Percentiles rank a stretch among this genome's conserved stretches.
phyloP scores from a whole-genome alignment of 2,329 filamentous ascomycete species.

The Chrysoporthe cubensis region DNA sequence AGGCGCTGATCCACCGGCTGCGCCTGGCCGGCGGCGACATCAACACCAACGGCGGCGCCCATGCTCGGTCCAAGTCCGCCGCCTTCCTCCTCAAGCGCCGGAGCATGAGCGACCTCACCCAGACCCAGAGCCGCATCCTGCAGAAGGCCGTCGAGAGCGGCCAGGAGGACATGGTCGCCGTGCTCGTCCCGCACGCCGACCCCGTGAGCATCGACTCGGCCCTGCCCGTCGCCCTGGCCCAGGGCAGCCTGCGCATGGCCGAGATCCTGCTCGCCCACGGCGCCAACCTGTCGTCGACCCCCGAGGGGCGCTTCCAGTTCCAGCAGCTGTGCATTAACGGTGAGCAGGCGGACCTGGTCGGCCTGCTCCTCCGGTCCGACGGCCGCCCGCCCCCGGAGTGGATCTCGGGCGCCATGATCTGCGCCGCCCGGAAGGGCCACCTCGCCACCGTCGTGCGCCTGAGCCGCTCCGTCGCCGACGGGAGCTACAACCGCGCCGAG shows the following conservation, averaged over 20 bases:
- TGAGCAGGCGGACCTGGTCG: conserved; percentile 50
- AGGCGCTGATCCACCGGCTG: conserved; percentile 57
- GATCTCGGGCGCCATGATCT: conserved; percentile 55
- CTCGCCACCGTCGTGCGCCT: conserved; percentile 54
- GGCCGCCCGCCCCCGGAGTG: conserved; percentile 48
- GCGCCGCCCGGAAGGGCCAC: conserved; percentile 54
- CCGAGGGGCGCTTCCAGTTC: conserved; percentile 58
- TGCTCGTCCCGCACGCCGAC: conserved; percentile 59
- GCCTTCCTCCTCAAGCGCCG: conserved; percentile 52
- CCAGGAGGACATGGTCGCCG: conserved; percentile 56
- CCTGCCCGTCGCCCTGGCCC: conserved; percentile 53
- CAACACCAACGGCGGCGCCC: conserved; percentile 41
- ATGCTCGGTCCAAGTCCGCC: conserved; percentile 42
- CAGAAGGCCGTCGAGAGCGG: conserved; percentile 55
- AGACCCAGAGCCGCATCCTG: conserved; percentile 55
- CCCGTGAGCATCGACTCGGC: conserved; percentile 53
- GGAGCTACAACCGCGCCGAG: conserved; percentile 54
- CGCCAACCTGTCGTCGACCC: conserved; percentile 50
- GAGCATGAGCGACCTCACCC: conserved; percentile 55
- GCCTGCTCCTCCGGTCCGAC: conserved; percentile 53
- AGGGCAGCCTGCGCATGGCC: conserved; percentile 47
- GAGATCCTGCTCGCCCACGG: conserved; percentile 56
- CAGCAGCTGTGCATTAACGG: conserved; percentile 53
- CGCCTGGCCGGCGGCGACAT: conserved; percentile 54
- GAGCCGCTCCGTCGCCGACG: conserved; percentile 57